Conservation (phyloP, 108 stramenopile species). For the Fragilaria crotonensis region DNA sequence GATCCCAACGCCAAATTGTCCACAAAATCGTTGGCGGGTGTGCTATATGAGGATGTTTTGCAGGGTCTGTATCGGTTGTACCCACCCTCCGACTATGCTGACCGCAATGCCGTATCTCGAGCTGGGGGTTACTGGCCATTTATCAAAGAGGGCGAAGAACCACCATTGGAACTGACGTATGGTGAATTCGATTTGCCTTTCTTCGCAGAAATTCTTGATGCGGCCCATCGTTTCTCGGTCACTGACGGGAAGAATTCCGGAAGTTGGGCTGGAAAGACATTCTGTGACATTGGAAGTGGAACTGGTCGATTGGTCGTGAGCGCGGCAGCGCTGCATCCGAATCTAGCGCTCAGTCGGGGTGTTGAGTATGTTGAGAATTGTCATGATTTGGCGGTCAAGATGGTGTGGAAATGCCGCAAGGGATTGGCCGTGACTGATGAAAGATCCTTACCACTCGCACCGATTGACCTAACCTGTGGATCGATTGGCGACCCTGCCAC, state of each 20-base stretch:
- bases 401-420: not conserved
- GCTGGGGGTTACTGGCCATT: constrained; percentile 46
- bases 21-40: constrained; percentile 20
- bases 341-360: constrained; percentile 26
- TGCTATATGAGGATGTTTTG: constrained; percentile 12
- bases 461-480: constrained; percentile 28
- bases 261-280: constrained; percentile 27
- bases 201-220: constrained; percentile 32
- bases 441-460: constrained; percentile 13
- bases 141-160: constrained; percentile 24
- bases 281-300: constrained; percentile 45
- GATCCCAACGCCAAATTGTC: not conserved
- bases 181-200: constrained; percentile 46
- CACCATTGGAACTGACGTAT: constrained; percentile 34
- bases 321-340: constrained; percentile 40
- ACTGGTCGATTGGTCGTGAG: constrained; percentile 33
- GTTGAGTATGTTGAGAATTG: constrained; percentile 31
- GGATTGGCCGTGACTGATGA: not conserved
- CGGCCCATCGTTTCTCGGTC: constrained; percentile 12
- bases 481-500: constrained; percentile 33
- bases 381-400: constrained; percentile 19
- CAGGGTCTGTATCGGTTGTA: constrained; percentile 27
- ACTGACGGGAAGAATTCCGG: not conserved
- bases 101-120: constrained; percentile 29
- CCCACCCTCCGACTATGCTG: constrained; percentile 24